Percentiles rank a stretch among this genome's conserved stretches.
These are phyloP conservation scores for Tilletia caries DNA, from an alignment of 1,284 basidiomycete genomes.

Conservation along the genomic window DNA sequence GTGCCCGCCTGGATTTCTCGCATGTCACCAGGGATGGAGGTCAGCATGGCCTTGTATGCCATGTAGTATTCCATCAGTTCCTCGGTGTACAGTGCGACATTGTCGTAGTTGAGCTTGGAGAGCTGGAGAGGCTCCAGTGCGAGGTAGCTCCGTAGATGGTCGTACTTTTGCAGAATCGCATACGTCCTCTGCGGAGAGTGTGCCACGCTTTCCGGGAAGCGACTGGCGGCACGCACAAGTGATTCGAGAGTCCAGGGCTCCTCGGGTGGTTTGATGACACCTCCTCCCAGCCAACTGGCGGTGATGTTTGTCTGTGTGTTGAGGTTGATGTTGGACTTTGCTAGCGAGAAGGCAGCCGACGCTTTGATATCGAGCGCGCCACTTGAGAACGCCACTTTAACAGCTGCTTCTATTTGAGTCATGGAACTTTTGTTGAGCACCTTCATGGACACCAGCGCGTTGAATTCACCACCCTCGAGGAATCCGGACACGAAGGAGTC, in stretches of 20 bases:
- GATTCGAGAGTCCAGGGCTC: conserved; percentile 15
- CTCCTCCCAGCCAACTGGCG: conserved; percentile 1
- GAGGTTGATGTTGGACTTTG: conserved; percentile 14
- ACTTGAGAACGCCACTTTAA: conserved; percentile 14
- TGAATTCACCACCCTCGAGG: conserved; percentile 14
- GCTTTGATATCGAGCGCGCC: conserved; percentile 12
- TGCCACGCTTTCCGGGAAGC: conserved; percentile 13
- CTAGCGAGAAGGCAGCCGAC: conserved; percentile 3
- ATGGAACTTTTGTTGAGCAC: conserved; percentile 5
- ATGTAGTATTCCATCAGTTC: conserved; percentile 8
- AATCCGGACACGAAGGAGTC: conserved; percentile 12
- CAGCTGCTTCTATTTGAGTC: conserved; percentile 6
- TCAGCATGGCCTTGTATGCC: conserved; percentile 11
- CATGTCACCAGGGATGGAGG: not conserved
- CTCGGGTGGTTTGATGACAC: conserved; percentile 10
- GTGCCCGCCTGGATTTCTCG: not conserved
- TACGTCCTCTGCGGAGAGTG: conserved; percentile 12
- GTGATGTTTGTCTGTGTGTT: conserved; percentile 14
- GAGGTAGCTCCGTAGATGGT: conserved; percentile 14
- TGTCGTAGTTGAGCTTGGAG: conserved; percentile 9
- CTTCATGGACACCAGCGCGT: conserved; percentile 13
- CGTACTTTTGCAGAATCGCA: conserved; percentile 14
- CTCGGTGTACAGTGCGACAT: conserved; percentile 7
- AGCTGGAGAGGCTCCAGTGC: not conserved
- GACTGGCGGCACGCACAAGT: conserved; percentile 4